These are phyloP conservation scores for Penicillium sclerotigenum DNA, from an alignment of 2,329 filamentous ascomycete genomes.

Conservation along the genomic window DNA sequence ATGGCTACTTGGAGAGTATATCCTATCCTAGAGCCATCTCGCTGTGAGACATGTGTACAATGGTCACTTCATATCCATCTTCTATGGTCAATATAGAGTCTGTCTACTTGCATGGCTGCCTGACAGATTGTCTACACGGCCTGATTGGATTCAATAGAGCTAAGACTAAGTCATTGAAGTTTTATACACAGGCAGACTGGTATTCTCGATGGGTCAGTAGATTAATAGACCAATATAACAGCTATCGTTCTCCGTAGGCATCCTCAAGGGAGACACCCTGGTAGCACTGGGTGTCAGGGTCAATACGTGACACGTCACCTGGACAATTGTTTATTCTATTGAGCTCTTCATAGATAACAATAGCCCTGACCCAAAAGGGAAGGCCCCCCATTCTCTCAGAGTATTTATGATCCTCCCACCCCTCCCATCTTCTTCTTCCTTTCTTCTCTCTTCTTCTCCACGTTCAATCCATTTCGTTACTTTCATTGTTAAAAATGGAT, in stretches of 20 bases:
- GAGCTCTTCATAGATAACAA: neutral
- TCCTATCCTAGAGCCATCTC: neutral
- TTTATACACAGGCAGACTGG: neutral
- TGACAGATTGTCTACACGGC: neutral
- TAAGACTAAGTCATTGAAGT: neutral
- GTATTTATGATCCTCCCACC: neutral
- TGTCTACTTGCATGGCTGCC: neutral
- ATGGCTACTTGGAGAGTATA: neutral
- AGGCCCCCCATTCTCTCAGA: neutral
- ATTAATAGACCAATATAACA: neutral
- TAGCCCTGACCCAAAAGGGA: neutral
- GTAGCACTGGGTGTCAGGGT: neutral
- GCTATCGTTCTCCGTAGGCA: neutral
- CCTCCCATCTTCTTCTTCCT: neutral
- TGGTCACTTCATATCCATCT: neutral
- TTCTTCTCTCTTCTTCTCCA: neutral
- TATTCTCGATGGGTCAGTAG: neutral
- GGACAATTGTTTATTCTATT: neutral
- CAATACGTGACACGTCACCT: neutral
- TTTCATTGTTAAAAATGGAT: slow-evolving; percentile 3
- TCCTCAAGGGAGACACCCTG: neutral
- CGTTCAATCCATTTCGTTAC: neutral
- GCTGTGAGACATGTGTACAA: neutral
- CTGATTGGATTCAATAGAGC: neutral
- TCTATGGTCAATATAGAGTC: neutral